Conservation (phyloP, 148 eudicot species). For the Agrostemma githago region DNA sequence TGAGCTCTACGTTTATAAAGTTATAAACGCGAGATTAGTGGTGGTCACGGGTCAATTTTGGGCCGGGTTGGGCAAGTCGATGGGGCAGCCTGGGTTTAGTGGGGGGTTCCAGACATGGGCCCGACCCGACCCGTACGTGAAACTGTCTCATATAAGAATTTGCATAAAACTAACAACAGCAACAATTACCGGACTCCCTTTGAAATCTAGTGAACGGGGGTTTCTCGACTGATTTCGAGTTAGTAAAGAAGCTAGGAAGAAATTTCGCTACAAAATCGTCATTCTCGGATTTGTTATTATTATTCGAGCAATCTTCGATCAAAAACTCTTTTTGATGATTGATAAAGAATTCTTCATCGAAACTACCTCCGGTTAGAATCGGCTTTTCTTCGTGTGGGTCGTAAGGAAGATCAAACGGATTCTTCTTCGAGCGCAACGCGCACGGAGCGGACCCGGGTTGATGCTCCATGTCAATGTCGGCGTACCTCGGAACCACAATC, state of each 20-base stretch:
- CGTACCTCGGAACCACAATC: slow-evolving; percentile 25
- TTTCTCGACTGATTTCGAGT: slow-evolving; percentile 25
- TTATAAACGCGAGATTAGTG: no score
- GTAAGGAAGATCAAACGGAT: slow-evolving; percentile 87
- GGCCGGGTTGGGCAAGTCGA: no score
- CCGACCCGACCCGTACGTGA: no score
- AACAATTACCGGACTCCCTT: slow-evolving; percentile 41
- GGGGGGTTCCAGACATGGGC: no score
- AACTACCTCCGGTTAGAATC: slow-evolving; percentile 58
- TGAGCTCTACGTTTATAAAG: no score
- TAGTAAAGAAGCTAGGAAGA: slow-evolving; percentile 27
- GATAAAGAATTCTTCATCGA: slow-evolving; percentile 45
- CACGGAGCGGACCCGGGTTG: slow-evolving; percentile 77
- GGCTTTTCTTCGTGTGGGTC: slow-evolving; percentile 82
- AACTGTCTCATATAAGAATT: no score
- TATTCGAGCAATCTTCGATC: slow-evolving; percentile 41
- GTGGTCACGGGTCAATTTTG: no score
- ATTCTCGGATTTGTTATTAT: slow-evolving; percentile 33
- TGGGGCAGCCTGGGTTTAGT: no score
- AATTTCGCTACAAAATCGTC: slow-evolving; percentile 23
- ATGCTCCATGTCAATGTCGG: slow-evolving; percentile 5
- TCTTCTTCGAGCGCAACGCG: slow-evolving; percentile 39
- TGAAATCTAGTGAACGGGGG: slow-evolving; percentile 27
- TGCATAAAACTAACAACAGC: not conserved
- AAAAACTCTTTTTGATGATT: slow-evolving; percentile 38